Base-by-base conservation (phyloP, 2,329 filamentous ascomycete species). In the Penicillium sp. region DNA sequence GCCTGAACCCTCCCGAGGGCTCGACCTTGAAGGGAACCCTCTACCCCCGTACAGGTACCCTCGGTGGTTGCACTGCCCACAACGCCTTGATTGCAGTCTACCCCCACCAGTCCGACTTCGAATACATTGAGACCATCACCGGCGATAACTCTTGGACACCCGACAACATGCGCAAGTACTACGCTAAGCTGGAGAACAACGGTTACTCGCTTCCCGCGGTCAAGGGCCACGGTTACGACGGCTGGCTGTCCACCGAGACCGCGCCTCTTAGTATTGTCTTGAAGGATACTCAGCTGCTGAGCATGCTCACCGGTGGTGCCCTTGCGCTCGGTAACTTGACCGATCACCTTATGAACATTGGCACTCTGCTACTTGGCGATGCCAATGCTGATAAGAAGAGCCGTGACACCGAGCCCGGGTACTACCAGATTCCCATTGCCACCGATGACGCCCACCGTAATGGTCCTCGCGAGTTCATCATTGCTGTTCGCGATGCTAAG, bases 41-140 rank as follows among this genome's bases (percentile, higher is more conserved):
- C 6, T 83, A 83, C 58, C 80, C 80, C 10, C 75, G 80, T 13
- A 72, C 77, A 2, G 77, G 75, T 17, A 77, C 73, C 4, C 66
- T 82, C 0, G 79, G 80, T 45, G 80, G 80, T 5, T 82, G 79
- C 64, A 76, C 78, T 1, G 74, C 77, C 5, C 82, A 85, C 66
- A 81, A 83, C 39, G 80, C 79, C 7, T 65, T 82, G 40, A 76
- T 84, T 43, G 72, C 76, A 15, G 70, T 83, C 24, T 76, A 80
- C 51, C 81, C 82, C 0, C 74, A 79, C 49, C 71, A 77, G 43
- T 76, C 73, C 24, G 82, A 85, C 64, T 85, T 78, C 66, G 71
- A 81, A 40, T 66, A 77, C 57, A 77, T 85, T 49, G 75, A 74
- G 4, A 64, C 66, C 10, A 59, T 83, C 28, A 85, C 82, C 3